These are phyloP conservation scores for Venturia nashicola DNA, from an alignment of 2,329 filamentous ascomycete genomes.

Conservation along the genomic window DNA sequence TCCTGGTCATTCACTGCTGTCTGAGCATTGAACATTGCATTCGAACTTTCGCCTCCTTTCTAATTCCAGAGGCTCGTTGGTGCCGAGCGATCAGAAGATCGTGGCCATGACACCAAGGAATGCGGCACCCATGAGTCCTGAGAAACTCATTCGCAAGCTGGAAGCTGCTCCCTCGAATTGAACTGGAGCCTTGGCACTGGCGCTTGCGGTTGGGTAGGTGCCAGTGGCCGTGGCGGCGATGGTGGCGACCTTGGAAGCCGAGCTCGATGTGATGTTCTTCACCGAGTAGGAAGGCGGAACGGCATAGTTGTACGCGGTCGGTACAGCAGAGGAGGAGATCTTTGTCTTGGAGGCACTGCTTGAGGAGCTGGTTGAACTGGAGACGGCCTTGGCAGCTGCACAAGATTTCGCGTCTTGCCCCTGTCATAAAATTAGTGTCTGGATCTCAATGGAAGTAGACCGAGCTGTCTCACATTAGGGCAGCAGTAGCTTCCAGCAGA, in stretches of 20 bases:
- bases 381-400: slow-evolving; percentile 5
- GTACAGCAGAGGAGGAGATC: neutral
- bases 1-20: neutral
- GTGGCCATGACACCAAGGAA: neutral
- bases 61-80: neutral
- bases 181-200: neutral
- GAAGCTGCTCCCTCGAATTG: neutral
- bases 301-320: neutral
- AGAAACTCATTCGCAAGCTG: neutral
- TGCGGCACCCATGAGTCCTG: slow-evolving; percentile 1
- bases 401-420: slow-evolving; percentile 10
- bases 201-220: neutral
- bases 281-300: neutral
- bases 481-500: slow-evolving; percentile 8
- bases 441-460: neutral
- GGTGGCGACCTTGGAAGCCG: neutral
- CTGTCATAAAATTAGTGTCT: neutral
- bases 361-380: slow-evolving; percentile 7
- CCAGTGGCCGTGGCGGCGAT: neutral
- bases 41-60: neutral
- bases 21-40: neutral
- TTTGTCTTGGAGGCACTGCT: neutral
- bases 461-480: slow-evolving; percentile 4
- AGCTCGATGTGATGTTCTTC: neutral
- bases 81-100: neutral